Evolutionary conservation across 257 asterid genomes (phyloP).

Genomic region (Solanum clarkiae): DNA sequence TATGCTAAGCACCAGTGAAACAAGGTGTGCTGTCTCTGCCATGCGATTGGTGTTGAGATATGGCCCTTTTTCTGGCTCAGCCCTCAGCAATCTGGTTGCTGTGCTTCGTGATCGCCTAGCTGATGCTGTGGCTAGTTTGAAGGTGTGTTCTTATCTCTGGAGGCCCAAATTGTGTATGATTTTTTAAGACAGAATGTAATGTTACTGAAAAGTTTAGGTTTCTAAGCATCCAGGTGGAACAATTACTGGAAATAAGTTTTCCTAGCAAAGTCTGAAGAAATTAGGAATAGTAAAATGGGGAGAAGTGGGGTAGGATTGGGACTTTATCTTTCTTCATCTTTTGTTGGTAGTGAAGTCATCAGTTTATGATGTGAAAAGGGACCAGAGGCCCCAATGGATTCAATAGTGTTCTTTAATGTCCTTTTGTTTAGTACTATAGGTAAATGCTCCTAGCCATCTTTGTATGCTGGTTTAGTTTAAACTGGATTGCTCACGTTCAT

Average conservation of each 20-base stretch:
- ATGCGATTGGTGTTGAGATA: conserved; percentile 53
- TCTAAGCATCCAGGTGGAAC: background rate
- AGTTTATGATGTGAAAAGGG: background rate
- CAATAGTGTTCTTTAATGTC: background rate
- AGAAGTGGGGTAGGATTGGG: background rate
- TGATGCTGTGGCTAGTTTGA: conserved; percentile 62
- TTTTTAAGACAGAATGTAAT: background rate
- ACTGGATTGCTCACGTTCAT: background rate
- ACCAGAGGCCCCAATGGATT: background rate
- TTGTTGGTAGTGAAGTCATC: background rate
- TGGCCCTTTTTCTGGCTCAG: conserved; percentile 54
- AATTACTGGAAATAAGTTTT: background rate
- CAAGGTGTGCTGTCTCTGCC: conserved; percentile 67
- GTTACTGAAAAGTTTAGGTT: background rate
- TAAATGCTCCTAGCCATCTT: background rate
- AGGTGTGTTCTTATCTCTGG: conserved; percentile 22
- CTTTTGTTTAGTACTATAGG: background rate
- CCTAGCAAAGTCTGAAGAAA: background rate
- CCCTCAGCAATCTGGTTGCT: conserved; percentile 51
- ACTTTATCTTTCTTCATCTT: background rate
- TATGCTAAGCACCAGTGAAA: conserved; percentile 74
- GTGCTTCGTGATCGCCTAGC: conserved; percentile 74
- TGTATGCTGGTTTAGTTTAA: background rate
- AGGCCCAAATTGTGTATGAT: background rate
- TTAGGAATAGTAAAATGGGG: background rate